phyloP scores from a whole-genome alignment of 164 flowering plant species.

The Warburgia ugandensis region DNA sequence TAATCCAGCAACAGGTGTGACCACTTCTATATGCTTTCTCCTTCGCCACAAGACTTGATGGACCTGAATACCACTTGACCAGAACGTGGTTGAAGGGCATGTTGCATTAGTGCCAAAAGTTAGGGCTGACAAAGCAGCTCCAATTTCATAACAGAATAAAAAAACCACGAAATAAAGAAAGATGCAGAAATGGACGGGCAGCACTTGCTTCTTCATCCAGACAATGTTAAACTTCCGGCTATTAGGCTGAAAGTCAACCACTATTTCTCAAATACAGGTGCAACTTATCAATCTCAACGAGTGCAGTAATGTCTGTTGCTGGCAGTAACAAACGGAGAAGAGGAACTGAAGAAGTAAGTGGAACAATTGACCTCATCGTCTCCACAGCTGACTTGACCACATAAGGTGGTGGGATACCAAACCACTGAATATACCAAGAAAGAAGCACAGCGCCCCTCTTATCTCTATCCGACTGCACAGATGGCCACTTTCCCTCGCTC shows the following conservation, averaged over 20 bases:
- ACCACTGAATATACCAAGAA: slow-evolving; percentile 89
- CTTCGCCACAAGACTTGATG: too few species aligned
- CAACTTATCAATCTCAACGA: slow-evolving; percentile 39
- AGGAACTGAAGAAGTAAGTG: slow-evolving; percentile 42
- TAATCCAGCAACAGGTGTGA: too few species aligned
- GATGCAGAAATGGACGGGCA: too few species aligned
- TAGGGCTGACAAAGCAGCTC: too few species aligned
- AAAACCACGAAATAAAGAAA: too few species aligned
- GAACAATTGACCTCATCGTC: slow-evolving; percentile 33
- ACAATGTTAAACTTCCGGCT: neutral
- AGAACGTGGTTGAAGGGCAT: too few species aligned
- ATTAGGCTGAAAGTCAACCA: neutral
- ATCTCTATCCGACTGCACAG: slow-evolving; percentile 13
- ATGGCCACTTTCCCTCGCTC: slow-evolving; percentile 57
- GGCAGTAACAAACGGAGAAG: slow-evolving; percentile 67
- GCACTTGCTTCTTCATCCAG: too few species aligned
- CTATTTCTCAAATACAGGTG: slow-evolving; percentile 10
- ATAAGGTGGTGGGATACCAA: slow-evolving; percentile 45
- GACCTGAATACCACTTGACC: too few species aligned
- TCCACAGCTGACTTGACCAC: slow-evolving; percentile 38
- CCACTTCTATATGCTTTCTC: too few species aligned
- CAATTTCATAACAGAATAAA: too few species aligned
- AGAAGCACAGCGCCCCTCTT: slow-evolving; percentile 29
- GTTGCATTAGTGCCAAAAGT: too few species aligned
- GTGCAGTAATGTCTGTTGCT: slow-evolving; percentile 43